phyloP scores from a whole-genome alignment of 495 filamentous ascomycete species.

The Pyrenopolyporus hunteri region DNA sequence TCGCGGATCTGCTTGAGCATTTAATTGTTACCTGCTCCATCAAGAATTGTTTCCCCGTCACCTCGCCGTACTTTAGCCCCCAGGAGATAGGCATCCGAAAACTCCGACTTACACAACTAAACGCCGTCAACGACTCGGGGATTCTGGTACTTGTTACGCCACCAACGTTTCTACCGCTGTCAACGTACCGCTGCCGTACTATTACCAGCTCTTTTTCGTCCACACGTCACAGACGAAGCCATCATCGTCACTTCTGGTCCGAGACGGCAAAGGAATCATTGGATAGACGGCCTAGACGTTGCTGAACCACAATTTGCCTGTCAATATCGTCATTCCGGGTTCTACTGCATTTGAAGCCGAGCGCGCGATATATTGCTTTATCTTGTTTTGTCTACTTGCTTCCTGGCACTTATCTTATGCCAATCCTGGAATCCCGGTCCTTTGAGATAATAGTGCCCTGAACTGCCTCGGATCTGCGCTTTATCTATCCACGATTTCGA shows the following conservation, averaged over 20 bases:
- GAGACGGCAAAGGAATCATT: slow-evolving; percentile 9
- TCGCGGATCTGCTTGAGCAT: slow-evolving; percentile 10
- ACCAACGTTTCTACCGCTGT: slow-evolving; percentile 1
- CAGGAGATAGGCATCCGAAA: slow-evolving; percentile 23
- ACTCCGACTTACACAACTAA: slow-evolving; percentile 20
- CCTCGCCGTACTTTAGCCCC: slow-evolving; percentile 15
- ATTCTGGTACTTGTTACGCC: slow-evolving; percentile 32
- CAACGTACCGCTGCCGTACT: slow-evolving; percentile 22
- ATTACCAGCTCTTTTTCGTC: slow-evolving; percentile 11
- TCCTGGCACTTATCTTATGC: slow-evolving; percentile 11
- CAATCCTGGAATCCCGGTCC: slow-evolving; percentile 31
- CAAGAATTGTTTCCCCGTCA: slow-evolving; percentile 11
- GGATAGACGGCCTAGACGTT: slow-evolving; percentile 16
- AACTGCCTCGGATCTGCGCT: slow-evolving; percentile 4
- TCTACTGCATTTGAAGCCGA: slow-evolving; percentile 28
- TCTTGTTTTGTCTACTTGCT: slow-evolving; percentile 22
- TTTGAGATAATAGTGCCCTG: slow-evolving; percentile 17
- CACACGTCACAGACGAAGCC: slow-evolving; percentile 25
- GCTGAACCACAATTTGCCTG: slow-evolving; percentile 31
- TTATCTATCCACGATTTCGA: slow-evolving; percentile 11
- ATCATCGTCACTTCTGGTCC: slow-evolving; percentile 19
- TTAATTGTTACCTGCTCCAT: slow-evolving; percentile 19
- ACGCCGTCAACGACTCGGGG: slow-evolving; percentile 13
- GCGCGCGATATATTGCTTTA: slow-evolving; percentile 23
- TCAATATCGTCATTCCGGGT: slow-evolving; percentile 38